These are phyloP conservation scores for Cornus controversa DNA, from an alignment of 148 eudicot species.

Conservation along the genomic window DNA sequence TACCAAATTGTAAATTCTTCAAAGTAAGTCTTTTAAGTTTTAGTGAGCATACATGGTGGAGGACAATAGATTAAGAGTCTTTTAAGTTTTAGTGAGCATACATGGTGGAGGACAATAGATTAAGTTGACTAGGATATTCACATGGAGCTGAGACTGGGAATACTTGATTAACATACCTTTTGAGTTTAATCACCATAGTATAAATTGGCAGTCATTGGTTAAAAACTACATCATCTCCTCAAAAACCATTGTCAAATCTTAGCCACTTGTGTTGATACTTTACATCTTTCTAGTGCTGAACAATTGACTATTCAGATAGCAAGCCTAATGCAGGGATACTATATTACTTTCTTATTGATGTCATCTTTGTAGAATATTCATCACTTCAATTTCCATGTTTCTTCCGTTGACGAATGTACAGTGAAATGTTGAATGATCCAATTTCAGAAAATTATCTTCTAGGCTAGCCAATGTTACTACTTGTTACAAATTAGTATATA, in stretches of 20 bases:
- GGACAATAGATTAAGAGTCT: neutral
- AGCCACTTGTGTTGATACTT: neutral
- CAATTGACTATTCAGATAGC: neutral
- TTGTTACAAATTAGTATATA: neutral
- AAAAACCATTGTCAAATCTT: neutral
- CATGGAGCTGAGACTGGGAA: neutral
- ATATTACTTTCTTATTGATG: neutral
- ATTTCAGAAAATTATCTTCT: neutral
- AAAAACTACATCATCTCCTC: too few species aligned
- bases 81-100: neutral
- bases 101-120: neutral
- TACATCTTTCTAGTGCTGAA: neutral
- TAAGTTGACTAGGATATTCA: neutral
- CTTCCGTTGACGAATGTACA: neutral
- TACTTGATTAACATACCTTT: neutral
- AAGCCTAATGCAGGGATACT: neutral
- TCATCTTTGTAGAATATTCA: too few species aligned
- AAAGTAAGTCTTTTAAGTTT: neutral
- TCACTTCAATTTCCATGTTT: neutral
- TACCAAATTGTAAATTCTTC: neutral
- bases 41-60: neutral
- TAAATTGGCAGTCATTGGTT: neutral
- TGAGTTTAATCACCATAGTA: neutral
- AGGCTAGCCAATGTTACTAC: neutral
- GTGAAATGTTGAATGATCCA: neutral